Evolutionary conservation across 2,329 filamentous ascomycete genomes (phyloP).

Genomic region (Arthroderma sp.): DNA sequence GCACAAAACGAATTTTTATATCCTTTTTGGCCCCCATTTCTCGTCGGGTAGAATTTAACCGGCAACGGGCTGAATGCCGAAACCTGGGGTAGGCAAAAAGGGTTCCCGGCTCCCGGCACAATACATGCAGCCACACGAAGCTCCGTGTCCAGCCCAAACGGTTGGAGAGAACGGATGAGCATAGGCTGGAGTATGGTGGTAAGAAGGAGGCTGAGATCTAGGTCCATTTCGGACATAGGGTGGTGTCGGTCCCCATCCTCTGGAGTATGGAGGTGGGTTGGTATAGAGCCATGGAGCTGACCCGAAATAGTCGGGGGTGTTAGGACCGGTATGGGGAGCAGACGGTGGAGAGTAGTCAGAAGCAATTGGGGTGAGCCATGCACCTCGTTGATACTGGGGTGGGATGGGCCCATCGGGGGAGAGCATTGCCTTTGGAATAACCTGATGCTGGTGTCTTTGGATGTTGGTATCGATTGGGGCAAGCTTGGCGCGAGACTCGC

Average conservation of each 20-base stretch:
- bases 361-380: slow-evolving; percentile 35
- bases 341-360: slow-evolving; percentile 41
- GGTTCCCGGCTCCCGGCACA: slow-evolving; percentile 38
- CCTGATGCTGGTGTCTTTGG: slow-evolving; percentile 25
- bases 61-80: slow-evolving; percentile 36
- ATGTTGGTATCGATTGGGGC: slow-evolving; percentile 54
- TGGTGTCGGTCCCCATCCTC: slow-evolving; percentile 26
- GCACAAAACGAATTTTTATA: too few species aligned
- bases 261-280: slow-evolving; percentile 30
- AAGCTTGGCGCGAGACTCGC: slow-evolving; percentile 37
- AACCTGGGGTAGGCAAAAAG: slow-evolving; percentile 34
- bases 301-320: slow-evolving; percentile 36
- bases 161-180: slow-evolving; percentile 33
- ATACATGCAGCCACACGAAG: slow-evolving; percentile 35
- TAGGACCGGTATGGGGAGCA: slow-evolving; percentile 35
- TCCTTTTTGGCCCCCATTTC: too few species aligned
- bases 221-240: slow-evolving; percentile 26
- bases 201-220: slow-evolving; percentile 33
- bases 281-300: slow-evolving; percentile 30
- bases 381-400: slow-evolving; percentile 37
- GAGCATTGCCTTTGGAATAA: slow-evolving; percentile 36
- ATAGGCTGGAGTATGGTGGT: slow-evolving; percentile 37
- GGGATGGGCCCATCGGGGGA: slow-evolving; percentile 36
- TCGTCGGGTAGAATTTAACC: slow-evolving; percentile 14
- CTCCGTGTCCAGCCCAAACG: slow-evolving; percentile 35